Evolutionary conservation across 2,329 filamentous ascomycete genomes (phyloP).

Genomic region (Neonectria faginata): DNA sequence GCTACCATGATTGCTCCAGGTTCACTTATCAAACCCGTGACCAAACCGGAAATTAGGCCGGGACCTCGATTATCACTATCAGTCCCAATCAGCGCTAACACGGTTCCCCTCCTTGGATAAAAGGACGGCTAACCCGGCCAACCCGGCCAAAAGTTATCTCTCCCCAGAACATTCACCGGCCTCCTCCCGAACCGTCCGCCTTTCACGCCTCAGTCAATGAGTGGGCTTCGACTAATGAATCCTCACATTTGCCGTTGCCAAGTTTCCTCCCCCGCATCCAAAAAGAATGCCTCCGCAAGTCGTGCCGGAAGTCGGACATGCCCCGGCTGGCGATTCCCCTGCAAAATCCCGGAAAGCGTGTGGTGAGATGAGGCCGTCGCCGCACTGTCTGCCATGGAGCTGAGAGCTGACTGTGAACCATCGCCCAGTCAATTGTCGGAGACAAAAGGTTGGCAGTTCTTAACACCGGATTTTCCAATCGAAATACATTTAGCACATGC

Average conservation of each 20-base stretch:
- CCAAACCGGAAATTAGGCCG: not conserved
- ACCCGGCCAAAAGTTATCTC: not conserved
- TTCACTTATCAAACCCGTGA: not conserved
- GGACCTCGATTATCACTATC: not conserved
- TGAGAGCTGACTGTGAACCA: conserved; percentile 1
- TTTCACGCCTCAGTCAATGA: not conserved
- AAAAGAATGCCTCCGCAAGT: conserved; percentile 4
- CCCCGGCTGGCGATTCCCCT: not conserved
- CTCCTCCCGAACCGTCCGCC: not conserved
- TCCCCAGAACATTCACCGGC: not conserved
- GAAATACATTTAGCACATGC: not conserved
- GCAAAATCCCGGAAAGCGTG: conserved; percentile 19
- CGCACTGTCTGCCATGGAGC: too few relatives aligned
- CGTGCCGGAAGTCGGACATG: not conserved
- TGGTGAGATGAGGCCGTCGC: conserved; percentile 2
- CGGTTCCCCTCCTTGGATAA: not conserved
- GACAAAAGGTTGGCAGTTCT: not conserved
- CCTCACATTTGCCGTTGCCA: not conserved
- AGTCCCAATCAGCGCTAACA: not conserved
- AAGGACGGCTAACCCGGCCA: not conserved
- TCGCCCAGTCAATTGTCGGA: not conserved
- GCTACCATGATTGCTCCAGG: too few relatives aligned
- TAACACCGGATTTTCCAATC: too few relatives aligned
- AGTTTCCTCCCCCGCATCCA: not conserved
- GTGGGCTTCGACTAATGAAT: not conserved